Base-by-base conservation (phyloP, 228 moss, liverwort and hornwort species). In the Sphagnum fallax region DNA sequence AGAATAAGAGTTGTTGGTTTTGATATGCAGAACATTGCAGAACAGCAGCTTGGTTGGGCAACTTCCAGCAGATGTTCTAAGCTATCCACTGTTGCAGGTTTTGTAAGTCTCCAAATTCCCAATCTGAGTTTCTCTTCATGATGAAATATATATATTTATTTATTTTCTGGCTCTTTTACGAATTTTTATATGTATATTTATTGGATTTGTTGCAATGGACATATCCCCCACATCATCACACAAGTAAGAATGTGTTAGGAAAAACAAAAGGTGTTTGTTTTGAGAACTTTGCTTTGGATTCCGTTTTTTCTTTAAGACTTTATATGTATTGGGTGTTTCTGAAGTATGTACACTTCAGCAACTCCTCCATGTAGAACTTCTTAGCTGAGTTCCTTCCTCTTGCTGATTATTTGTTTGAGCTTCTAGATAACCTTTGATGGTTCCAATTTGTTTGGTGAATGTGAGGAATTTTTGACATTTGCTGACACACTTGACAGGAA, bases 21-120 rank as follows among this genome's bases (percentile, higher is more conserved):
- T 61, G 59, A n/a, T 12, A 70, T 80, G 57, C 80, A 95, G 95
- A 67, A n/a, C 12, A 0, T 12, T 86, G 48, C 70, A 73, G 48
- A 10, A 49, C 5, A 10, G 48, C 48, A 66, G 71, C 10, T 64
- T 97, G 70, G 53, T 47, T 32, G 93, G 96, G 53, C 10, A 6
- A 6, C 64, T 89, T 6, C 77, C 91, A 53, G 59, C 52, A 5
- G 58, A 16, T 14, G 7, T 81, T 10, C 55, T 91, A 0, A 15
- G 69, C 47, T n/a, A 47, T 50, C 60, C 60, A 47, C 15, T 11
- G 6, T 52, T 91, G 6, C 52, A 88, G 71, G 75, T 78, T 65
- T 47, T 91, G 91, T 91, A 74, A 86, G 89, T 73, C 47, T 48
- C 4, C 47, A 0, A 14, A 3, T 10, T 71, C 48, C 6, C 12